phyloP scores from a whole-genome alignment of 2,329 filamentous ascomycete genomes.

The Cylindrodendrum hubeiense region DNA sequence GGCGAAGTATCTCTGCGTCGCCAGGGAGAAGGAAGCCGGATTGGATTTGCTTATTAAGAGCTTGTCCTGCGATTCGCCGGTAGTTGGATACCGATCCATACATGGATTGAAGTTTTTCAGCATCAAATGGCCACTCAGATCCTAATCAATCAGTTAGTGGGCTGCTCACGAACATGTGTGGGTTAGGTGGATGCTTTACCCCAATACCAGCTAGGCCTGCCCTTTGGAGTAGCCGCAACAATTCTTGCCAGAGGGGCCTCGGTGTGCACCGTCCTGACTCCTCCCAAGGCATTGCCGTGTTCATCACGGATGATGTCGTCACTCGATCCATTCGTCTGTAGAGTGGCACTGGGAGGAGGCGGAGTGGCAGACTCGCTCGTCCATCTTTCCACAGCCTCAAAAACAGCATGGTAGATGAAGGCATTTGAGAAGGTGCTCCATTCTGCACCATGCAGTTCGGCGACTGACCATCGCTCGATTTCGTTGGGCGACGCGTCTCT shows the following conservation, averaged over 20 bases:
- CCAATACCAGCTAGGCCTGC: constrained; percentile 34
- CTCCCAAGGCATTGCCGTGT: constrained; percentile 33
- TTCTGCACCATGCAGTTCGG: constrained; percentile 23
- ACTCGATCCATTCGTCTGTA: constrained; percentile 9
- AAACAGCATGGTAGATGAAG: constrained; percentile 36
- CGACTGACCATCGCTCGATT: constrained; percentile 24
- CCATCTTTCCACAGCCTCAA: constrained; percentile 32
- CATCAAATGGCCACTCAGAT: constrained; percentile 13
- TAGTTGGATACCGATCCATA: constrained; percentile 17
- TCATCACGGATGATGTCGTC: constrained; percentile 32
- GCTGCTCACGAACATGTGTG: neutral
- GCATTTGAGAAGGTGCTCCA: constrained; percentile 35
- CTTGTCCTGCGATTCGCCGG: constrained; percentile 7
- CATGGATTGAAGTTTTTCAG: neutral
- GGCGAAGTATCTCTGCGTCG: constrained; percentile 17
- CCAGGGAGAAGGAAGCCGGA: constrained; percentile 7
- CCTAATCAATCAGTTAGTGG: constrained; percentile 1
- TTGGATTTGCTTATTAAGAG: constrained; percentile 2
- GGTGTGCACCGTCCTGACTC: constrained; percentile 28
- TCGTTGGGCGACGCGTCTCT: constrained; percentile 26
- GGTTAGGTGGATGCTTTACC: neutral
- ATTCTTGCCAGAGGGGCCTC: constrained; percentile 28
- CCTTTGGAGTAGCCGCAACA: constrained; percentile 34
- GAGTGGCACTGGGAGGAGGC: constrained; percentile 20
- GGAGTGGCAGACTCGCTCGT: neutral